Base-by-base conservation (phyloP, 2,329 filamentous ascomycete species). In the Colletotrichum simmondsii region DNA sequence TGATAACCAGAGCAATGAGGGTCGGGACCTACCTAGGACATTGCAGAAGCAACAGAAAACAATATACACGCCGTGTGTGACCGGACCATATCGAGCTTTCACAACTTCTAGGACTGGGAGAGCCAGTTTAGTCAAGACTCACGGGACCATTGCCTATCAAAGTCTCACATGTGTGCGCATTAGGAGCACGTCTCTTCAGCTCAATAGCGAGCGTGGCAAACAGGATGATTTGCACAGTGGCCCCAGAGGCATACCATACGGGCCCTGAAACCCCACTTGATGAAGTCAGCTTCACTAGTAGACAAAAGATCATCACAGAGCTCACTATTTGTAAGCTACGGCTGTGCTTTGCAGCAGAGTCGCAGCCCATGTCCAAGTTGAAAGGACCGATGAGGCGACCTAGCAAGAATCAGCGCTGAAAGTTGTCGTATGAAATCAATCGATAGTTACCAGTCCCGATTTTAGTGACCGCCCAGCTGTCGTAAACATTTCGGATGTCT, bases 191-290 rank as follows among this genome's bases (percentile, higher is more conserved):
- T 76, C 94, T 88, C 86, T 98, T 98, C 65, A 98, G 84, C 81
- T 97, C 94, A 77, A 98, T 98, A 35, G 95, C 95, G 32, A 98
- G 88, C 0, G 95, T 97, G 1, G 95, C 95, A 78, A 98, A 98
- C 1, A 98, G 87, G 32, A 98, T 88, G 77, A 98, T 95, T 80
- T 97, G 94, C 6, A 97, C 94, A 0, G 93, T 95, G 12, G 94
- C 94, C n/a, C 92, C 90, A 2, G 86, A 88, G 1, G 89, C 90
- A 78, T 92, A 92, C 88, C 88, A 90, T 58, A 88, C 88, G 11
- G 85, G 84, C 16, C 90, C 91, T 0, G 89, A 87, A 52, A 93
- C 87, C 14, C 92, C 93, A 79, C 73, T 73, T 14, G 11, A 22
- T 2, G 2, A 4, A 30, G 49, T 74, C n/a, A 58, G 62, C 19